Base-by-base conservation (phyloP, 2,329 filamentous ascomycete species). In the Aphanocladium album region DNA sequence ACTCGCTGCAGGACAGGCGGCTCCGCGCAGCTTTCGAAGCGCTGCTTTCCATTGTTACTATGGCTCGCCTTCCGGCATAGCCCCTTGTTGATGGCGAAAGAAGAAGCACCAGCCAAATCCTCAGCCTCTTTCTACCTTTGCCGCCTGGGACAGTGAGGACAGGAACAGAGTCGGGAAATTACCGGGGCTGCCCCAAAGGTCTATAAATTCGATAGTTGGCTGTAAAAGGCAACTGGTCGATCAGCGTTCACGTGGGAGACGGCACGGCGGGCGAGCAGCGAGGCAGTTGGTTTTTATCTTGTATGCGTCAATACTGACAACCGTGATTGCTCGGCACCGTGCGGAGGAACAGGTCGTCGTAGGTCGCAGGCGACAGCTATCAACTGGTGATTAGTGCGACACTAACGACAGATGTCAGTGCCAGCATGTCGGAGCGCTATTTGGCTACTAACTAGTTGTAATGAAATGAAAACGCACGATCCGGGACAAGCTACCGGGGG, bases 1-100 rank as follows among this genome's bases (percentile, higher is more conserved):
- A 80, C 66, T 80, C 78, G 5, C 76, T 76, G 62, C 78, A 80
- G 53, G 78, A 76, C 12, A 70, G 65, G 45, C 70, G 70, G 62
- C 49, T 59, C 25, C 57, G 57, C 16, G 57, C 39, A 8, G 57
- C 27, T 37, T 16, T 45, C 14, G 57, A 53, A 25, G 57, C 37
- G 37, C 25, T 59, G 39, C 37, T 37, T 19, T 59, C 57, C 57
- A 59, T 59, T 37, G 37, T 53, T 16, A 39, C 5, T 12, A 25
- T 27, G 27, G 21, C 7, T 14, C 17, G 19, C 21, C 9, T 16
- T 30, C 16, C n/a, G 25, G 39, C 49, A 59, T 27, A n/a, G 19
- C 27, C 17, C 50, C 39, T 37, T 21, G 47, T 37, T 21, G 47
- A 33, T 43, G 25, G 25, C 25, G 19, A 16, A 39, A 8, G 19